phyloP scores from a whole-genome alignment of 805 yeast species.

The Nakazawaea pomicola region DNA sequence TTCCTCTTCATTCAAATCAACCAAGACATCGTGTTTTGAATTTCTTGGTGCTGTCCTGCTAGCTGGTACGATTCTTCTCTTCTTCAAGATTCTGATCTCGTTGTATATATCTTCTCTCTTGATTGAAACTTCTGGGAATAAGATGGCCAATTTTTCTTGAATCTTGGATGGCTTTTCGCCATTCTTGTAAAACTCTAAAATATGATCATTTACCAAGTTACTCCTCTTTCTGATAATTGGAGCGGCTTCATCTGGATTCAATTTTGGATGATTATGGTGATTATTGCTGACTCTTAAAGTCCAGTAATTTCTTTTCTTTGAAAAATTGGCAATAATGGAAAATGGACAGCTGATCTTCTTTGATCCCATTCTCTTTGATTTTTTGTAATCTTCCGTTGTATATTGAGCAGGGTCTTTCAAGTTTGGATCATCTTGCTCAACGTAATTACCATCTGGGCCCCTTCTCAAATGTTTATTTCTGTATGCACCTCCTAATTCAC shows the following conservation, averaged over 20 bases:
- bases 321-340: conserved; percentile 52
- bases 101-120: conserved; percentile 56
- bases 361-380: conserved; percentile 28
- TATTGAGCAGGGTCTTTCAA: conserved; percentile 13
- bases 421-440: conserved; percentile 12
- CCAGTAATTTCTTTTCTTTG: conserved; percentile 47
- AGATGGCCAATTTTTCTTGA: conserved; percentile 45
- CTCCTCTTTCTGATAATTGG: conserved; percentile 54
- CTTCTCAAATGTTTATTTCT: conserved; percentile 34
- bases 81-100: conserved; percentile 51
- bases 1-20: conserved; percentile 13
- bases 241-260: conserved; percentile 49
- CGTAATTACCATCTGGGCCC: conserved; percentile 24
- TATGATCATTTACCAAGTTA: conserved; percentile 45
- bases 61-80: conserved; percentile 33
- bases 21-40: conserved; percentile 13
- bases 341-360: conserved; percentile 54
- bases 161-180: conserved; percentile 54
- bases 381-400: conserved; percentile 26
- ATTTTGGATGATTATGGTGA: conserved; percentile 55
- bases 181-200: conserved; percentile 45
- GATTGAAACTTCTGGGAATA: conserved; percentile 48
- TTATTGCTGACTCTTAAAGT: conserved; percentile 47
- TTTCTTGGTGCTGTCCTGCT: conserved; percentile 11
- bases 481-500: conserved; percentile 54